phyloP scores from a whole-genome alignment of 2,329 filamentous ascomycete species.

The Fusarium decemcellulare region DNA sequence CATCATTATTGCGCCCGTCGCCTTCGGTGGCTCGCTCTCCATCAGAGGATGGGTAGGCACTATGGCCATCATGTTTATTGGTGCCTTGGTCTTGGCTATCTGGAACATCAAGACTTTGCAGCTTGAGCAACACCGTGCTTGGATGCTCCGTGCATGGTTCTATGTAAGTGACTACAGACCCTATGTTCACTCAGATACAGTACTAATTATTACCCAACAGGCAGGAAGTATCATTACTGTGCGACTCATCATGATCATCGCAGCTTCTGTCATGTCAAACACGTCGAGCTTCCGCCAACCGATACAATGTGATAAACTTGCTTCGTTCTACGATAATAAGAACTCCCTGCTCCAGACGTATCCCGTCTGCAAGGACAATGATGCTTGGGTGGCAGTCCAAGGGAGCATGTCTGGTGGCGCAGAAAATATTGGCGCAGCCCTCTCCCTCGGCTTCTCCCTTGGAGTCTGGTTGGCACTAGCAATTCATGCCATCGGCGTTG shows the following conservation, averaged over 20 bases:
- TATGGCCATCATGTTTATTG: slow-evolving; percentile 59
- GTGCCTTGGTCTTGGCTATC: slow-evolving; percentile 61
- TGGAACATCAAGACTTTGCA: slow-evolving; percentile 72
- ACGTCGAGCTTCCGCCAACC: slow-evolving; percentile 11
- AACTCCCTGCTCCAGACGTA: slow-evolving; percentile 4
- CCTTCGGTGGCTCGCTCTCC: slow-evolving; percentile 67
- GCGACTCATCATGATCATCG: slow-evolving; percentile 26
- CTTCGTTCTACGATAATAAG: slow-evolving; percentile 17
- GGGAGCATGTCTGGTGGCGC: slow-evolving; percentile 13
- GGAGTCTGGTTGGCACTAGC: slow-evolving; percentile 14
- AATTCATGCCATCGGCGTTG: slow-evolving; percentile 18
- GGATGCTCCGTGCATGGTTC: slow-evolving; percentile 66
- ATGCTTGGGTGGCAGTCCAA: slow-evolving; percentile 24
- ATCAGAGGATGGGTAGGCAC: slow-evolving; percentile 60
- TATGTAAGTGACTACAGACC: slow-evolving; percentile 3
- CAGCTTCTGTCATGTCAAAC: slow-evolving; percentile 17
- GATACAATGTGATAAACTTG: slow-evolving; percentile 19
- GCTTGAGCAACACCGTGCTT: slow-evolving; percentile 74
- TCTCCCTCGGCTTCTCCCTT: slow-evolving; percentile 16
- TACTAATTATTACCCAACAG: not conserved
- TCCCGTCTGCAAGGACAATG: slow-evolving; percentile 1
- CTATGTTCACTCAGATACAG: too few relatives aligned
- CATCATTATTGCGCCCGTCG: slow-evolving; percentile 64
- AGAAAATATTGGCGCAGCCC: slow-evolving; percentile 19
- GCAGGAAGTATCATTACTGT: slow-evolving; percentile 21